phyloP scores from a whole-genome alignment of 306 rosid genomes.

The cucumber (Cucumis sativus) region Cucumber_9930_V3 NC_026658.2:23833501-23834000 shows the following conservation, averaged over 20 bases:
- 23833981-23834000: neutral
- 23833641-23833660: neutral
- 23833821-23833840: neutral
- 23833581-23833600: neutral
- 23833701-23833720: slow-evolving; percentile 72
- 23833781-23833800: slow-evolving; percentile 8
- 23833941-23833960: neutral
- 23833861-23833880: neutral
- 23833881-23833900: neutral
- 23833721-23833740: slow-evolving; percentile 84
- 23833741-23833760: slow-evolving; percentile 96
- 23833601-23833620: neutral
- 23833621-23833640: neutral
- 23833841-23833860: neutral
- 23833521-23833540: neutral
- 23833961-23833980: neutral
- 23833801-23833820: neutral
- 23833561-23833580: neutral
- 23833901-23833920: neutral
- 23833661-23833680: neutral
- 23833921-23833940: neutral
- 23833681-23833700: slow-evolving; percentile 7
- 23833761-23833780: slow-evolving; percentile 69
- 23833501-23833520: neutral
- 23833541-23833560: neutral